These are phyloP conservation scores for Arabidopsis hybrid DNA, from an alignment of 441 rosid species.

Conservation along the genomic window DNA sequence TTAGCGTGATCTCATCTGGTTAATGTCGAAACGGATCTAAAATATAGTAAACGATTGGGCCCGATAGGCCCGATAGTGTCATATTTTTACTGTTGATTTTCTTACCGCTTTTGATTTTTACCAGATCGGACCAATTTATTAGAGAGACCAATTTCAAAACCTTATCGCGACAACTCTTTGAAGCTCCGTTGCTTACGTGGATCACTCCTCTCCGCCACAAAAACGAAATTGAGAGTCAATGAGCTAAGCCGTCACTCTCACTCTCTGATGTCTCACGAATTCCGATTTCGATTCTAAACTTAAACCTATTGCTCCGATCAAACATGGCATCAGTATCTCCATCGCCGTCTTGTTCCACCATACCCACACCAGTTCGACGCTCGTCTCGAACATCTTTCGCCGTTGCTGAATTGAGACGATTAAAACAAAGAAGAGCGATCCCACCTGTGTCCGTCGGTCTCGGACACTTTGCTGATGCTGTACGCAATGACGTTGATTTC, in stretches of 20 bases:
- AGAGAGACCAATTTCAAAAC: conserved; percentile 6
- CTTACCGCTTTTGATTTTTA: background rate
- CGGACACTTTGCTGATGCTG: conserved; percentile 64
- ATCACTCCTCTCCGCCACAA: conserved; percentile 33
- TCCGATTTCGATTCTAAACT: conserved; percentile 23
- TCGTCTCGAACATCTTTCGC: conserved; percentile 23
- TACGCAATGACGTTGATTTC: conserved; percentile 71
- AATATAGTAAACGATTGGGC: no score
- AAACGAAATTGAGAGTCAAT: background rate
- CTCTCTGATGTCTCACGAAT: conserved; percentile 16
- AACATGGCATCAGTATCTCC: conserved; percentile 45
- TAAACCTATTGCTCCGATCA: conserved; percentile 12
- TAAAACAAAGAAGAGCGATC: conserved; percentile 44
- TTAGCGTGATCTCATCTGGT: background rate
- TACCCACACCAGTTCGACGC: conserved; percentile 28
- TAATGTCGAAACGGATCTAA: no score
- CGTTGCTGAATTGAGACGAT: conserved; percentile 49
- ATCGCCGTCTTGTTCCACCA: conserved; percentile 46
- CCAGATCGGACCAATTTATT: background rate
- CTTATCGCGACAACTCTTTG: conserved; percentile 32
- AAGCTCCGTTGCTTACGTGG: conserved; percentile 18
- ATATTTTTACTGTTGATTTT: background rate
- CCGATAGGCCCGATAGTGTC: background rate
- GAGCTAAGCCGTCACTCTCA: conserved; percentile 10
- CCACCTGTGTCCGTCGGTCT: conserved; percentile 54